Evolutionary conservation across 225 moss, liverwort and hornwort species (phyloP).

Genomic region (Bryum argenteum): DNA sequence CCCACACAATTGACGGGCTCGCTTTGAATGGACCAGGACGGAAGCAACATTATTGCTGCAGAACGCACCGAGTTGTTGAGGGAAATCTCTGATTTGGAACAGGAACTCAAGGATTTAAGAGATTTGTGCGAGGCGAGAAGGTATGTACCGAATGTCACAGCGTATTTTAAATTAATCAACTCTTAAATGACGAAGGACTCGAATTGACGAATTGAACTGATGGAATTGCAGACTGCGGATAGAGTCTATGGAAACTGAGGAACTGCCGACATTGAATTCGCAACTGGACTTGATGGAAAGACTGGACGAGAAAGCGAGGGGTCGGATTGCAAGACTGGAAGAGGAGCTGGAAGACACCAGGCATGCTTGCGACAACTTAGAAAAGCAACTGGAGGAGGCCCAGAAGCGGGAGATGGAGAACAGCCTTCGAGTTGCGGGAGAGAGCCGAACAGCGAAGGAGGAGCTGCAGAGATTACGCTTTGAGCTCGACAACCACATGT

Average conservation of each 20-base stretch:
- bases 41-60: conserved; percentile 24
- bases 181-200: not conserved
- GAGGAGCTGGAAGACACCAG: conserved; percentile 39
- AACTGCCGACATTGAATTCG: conserved; percentile 40
- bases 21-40: conserved; percentile 27
- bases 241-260: conserved; percentile 45
- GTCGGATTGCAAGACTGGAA: conserved; percentile 34
- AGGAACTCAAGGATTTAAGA: conserved; percentile 41
- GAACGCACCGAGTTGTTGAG: conserved; percentile 33
- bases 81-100: conserved; percentile 36
- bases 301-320: conserved; percentile 39
- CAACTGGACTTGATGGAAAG: conserved; percentile 35
- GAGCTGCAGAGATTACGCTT: conserved; percentile 44
- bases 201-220: not conserved
- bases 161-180: not conserved
- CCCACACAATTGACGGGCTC: too few relatives aligned
- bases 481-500: conserved; percentile 41
- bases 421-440: conserved; percentile 43
- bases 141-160: conserved; percentile 14
- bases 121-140: conserved; percentile 45
- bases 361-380: conserved; percentile 27
- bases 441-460: conserved; percentile 41
- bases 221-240: conserved; percentile 33
- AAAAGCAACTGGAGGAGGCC: conserved; percentile 31
- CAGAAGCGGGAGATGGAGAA: conserved; percentile 54